Percentiles rank a stretch among this genome's conserved stretches.
Conservation (phyloP, 768 basidiomycete genomes). For the Hirschioporus abietinus region DNA sequence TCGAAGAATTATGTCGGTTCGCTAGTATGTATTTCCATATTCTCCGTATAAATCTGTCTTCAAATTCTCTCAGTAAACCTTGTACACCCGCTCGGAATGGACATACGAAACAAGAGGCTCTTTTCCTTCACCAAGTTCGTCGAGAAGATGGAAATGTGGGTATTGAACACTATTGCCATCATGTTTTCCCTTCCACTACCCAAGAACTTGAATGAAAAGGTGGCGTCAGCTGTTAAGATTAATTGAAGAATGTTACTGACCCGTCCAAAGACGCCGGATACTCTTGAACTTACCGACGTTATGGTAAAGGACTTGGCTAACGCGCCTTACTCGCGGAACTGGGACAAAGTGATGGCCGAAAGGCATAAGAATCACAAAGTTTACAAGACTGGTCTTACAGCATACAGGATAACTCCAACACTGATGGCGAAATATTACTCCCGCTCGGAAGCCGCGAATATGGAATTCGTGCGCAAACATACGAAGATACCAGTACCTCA, state of each 20-base stretch:
- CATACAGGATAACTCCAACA: conserved; percentile 8
- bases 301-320: not conserved
- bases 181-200: not conserved
- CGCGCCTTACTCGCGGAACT: not conserved
- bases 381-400: not conserved
- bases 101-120: too few relatives aligned
- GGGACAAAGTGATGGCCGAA: not conserved
- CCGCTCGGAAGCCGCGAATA: conserved; percentile 7
- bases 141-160: not conserved
- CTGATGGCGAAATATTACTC: conserved; percentile 5
- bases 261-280: not conserved
- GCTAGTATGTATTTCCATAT: not conserved
- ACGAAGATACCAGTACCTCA: conserved; percentile 15
- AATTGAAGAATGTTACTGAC: not conserved
- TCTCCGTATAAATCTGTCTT: not conserved
- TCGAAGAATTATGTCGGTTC: not conserved
- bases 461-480: conserved; percentile 12
- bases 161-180: not conserved
- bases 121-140: not conserved
- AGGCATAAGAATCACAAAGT: not conserved
- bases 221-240: not conserved
- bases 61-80: not conserved
- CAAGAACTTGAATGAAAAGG: not conserved
- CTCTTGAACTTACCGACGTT: not conserved
- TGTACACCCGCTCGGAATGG: too few relatives aligned